Conservation (phyloP, 2,329 filamentous ascomycete genomes). For the Aspergillus carbonarius region DNA sequence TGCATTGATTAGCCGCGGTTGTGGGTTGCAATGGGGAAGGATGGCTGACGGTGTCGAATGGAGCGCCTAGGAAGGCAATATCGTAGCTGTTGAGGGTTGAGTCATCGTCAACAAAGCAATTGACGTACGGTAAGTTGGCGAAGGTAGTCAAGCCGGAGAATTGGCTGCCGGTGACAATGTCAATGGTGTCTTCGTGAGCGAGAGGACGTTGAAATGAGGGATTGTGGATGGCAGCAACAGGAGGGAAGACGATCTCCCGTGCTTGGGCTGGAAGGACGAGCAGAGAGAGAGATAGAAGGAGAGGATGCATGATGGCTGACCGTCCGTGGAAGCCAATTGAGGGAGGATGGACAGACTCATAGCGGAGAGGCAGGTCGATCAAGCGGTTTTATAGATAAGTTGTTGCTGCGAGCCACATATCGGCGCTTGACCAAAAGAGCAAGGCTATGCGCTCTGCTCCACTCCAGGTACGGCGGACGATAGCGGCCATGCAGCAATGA, state of each 20-base stretch:
- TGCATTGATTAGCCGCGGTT: neutral
- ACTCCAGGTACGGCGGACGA: too few species aligned
- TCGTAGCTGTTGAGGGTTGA: conserved; percentile 27
- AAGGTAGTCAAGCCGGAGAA: conserved; percentile 39
- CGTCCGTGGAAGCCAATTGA: neutral
- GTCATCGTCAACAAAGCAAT: conserved; percentile 28
- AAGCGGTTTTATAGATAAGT: neutral
- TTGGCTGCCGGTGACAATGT: conserved; percentile 46
- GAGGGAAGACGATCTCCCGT: conserved; percentile 31
- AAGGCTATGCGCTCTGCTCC: conserved; percentile 5
- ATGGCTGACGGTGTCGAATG: conserved; percentile 48
- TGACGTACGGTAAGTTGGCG: conserved; percentile 33
- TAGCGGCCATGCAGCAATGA: too few species aligned
- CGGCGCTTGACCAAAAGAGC: neutral
- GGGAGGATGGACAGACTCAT: neutral
- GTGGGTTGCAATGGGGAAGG: neutral
- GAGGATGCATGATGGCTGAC: neutral
- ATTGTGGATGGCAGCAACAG: conserved; percentile 22
- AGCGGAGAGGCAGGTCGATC: neutral
- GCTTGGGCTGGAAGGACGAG: conserved; percentile 4
- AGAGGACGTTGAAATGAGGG: conserved; percentile 14
- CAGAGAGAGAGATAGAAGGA: neutral
- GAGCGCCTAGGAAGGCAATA: conserved; percentile 51
- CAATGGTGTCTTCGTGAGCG: conserved; percentile 34
- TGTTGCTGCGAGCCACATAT: neutral